Base-by-base conservation (phyloP, 352 stramenopile genomes). In the Salisapilia sapeloensis region DNA sequence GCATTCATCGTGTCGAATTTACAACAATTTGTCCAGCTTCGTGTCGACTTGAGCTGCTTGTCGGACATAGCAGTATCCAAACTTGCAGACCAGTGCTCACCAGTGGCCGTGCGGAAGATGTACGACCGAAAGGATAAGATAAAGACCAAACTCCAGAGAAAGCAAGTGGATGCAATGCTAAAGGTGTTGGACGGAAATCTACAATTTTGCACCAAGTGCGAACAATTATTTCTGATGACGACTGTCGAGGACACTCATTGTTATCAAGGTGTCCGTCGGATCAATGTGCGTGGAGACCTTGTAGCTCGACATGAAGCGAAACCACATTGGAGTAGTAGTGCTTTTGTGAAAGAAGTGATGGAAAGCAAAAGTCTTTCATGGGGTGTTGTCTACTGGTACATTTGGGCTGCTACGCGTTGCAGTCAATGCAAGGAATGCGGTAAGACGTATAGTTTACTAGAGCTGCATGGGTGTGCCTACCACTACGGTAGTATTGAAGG, bases 71-170 rank as follows among this genome's bases (percentile, higher is more conserved):
- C 79, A 11, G 36, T 93, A 20, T 35, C 57, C 19, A 78, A 65
- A 30, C 80, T 94, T 16, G 75, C 78, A 3, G 43, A 49, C 16
- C 47, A 61, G 32, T 80, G 66, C 51, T 56, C 32, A 7, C 42
- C 60, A 2, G 53, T 74, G 16, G 44, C 66, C 12, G 47, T 95
- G 15, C 57, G 83, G n/a, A 34, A 40, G 10, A 49, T 89, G 4
- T 53, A 79, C 29, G 79, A 93, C 25, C 70, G 63, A 10, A 89
- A 89, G 25, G 71, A 91, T 39, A 92, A 91, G 38, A 71, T 95
- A 15, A 35, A 90, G 9, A 82, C 62, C 27, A 87, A 86, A 33
- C 41, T 94, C 3, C 59, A 81, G 30, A 64, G 71, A 17, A 84
- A 86, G 44, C 86, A 90, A 24, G 46, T 94, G 0, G 70, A 92